Evolutionary conservation across 2,329 filamentous ascomycete species (phyloP).

Genomic region (Stachybotrys chartarum): DNA sequence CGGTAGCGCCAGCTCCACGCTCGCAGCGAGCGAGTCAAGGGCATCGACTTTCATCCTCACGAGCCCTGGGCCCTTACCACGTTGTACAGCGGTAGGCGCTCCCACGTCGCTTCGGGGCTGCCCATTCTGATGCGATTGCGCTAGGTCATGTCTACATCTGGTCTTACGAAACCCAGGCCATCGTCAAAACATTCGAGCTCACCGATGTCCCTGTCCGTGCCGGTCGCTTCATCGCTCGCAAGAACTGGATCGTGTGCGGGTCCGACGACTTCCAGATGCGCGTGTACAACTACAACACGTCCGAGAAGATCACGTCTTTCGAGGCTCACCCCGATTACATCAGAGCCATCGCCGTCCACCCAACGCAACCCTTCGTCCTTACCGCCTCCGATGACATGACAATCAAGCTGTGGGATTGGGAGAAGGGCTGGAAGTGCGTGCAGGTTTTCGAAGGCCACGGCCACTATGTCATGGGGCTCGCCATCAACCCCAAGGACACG

Average conservation of each 20-base stretch:
- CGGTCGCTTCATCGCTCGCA: constrained; percentile 90
- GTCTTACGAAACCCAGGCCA: constrained; percentile 94
- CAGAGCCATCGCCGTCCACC: constrained; percentile 90
- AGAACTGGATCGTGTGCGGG: constrained; percentile 98
- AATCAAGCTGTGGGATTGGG: constrained; percentile 98
- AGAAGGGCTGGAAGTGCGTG: constrained; percentile 96
- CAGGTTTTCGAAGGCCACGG: constrained; percentile 94
- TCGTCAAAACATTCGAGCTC: constrained; percentile 98
- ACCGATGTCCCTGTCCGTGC: constrained; percentile 97
- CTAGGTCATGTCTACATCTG: constrained; percentile 96
- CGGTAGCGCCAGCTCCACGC: constrained; percentile 49
- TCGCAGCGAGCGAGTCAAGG: constrained; percentile 92
- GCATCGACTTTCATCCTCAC: constrained; percentile 92
- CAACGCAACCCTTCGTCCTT: constrained; percentile 88
- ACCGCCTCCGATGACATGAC: constrained; percentile 98
- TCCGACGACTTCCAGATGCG: constrained; percentile 85
- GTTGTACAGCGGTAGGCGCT: constrained; percentile 75
- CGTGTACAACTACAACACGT: constrained; percentile 99
- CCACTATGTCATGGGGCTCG: constrained; percentile 93
- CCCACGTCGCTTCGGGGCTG: neutral
- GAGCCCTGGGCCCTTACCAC: constrained; percentile 97
- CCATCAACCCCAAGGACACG: constrained; percentile 96
- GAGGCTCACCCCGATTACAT: constrained; percentile 99
- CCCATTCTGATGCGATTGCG: constrained; percentile 5
- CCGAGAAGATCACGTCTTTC: constrained; percentile 95